Evolutionary conservation across 768 basidiomycete species (phyloP), one percentile per base, ranked within the genome.

Genomic region (Gautieria morchelliformis): DNA sequence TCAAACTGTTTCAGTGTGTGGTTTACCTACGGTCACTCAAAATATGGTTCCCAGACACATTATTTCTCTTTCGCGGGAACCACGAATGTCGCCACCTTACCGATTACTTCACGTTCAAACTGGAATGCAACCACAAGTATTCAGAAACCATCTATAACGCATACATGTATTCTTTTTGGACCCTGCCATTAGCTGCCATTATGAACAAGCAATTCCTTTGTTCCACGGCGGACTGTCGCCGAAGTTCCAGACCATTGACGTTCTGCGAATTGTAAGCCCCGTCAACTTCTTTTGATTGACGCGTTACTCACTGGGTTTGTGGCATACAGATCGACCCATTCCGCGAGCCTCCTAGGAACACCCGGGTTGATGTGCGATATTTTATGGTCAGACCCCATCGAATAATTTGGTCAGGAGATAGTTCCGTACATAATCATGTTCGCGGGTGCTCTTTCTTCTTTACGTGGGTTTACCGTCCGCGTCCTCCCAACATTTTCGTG

Each of bases 161-260:
- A 27, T 93, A 90, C 78, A 95, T 97, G 93, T 89, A 96, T 27
- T 91, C 91, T 0, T 98, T 99, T 76, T 97, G 94, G 68, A 79
- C 89, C 0, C 80, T 99, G 0, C 96, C 96, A 99, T n/a, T n/a
- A n/a, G n/a, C n/a, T n/a, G n/a, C n/a, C n/a, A n/a, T n/a, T n/a
- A n/a, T n/a, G n/a, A n/a, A 99, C 77, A 97, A 97, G 68, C 96
- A 98, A 71, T 99, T 99, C 71, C 75, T 98, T 51, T 99, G 95
- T 71, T 98, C 60, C 96, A 99, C 60, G 96, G 96, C 32, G 96
- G 96, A 15, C 77, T 99, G 15, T 94, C n/a, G n/a, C n/a, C n/a
- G n/a, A n/a, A n/a, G n/a, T n/a, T n/a, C n/a, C n/a, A n/a, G n/a
- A n/a, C n/a, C n/a, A n/a, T n/a, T n/a, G n/a, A n/a, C n/a, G n/a